A percentile compares a stretch with the other conserved stretches of the same genome.
Evolutionary conservation across 495 filamentous ascomycete genomes (phyloP).

Genomic region (Clavariopsis aquatica): DNA sequence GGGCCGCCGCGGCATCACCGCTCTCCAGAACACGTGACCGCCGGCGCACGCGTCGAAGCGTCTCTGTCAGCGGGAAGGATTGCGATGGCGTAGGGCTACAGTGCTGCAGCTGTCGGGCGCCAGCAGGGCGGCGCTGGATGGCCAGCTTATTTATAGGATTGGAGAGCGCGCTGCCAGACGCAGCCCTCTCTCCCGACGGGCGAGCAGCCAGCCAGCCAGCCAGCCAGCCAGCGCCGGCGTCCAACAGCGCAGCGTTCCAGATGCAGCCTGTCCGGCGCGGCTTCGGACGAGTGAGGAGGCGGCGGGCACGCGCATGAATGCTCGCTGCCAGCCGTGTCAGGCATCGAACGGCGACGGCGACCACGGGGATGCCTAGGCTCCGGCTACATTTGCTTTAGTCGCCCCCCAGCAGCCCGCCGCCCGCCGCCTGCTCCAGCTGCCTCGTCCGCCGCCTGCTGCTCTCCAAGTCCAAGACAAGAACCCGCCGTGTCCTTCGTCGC

Average conservation of each 20-base stretch:
- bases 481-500: not conserved
- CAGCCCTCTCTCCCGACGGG: not conserved
- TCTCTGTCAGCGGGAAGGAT: conserved; percentile 4
- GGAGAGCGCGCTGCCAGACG: not conserved
- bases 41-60: not conserved
- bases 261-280: not conserved
- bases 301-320: too few species aligned
- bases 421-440: not conserved
- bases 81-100: conserved; percentile 17
- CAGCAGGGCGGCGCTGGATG: conserved; percentile 25
- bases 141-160: conserved; percentile 8
- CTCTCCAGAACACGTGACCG: not conserved
- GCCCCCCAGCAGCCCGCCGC: too few species aligned
- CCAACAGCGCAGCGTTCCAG: not conserved
- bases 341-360: not conserved
- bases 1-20: too few species aligned
- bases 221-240: not conserved
- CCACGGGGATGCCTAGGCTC: not conserved
- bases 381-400: not conserved
- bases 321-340: too few species aligned
- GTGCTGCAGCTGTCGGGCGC: not conserved
- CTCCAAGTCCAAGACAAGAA: not conserved
- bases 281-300: not conserved
- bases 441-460: not conserved
- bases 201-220: not conserved